Base-by-base conservation (phyloP, 2,329 filamentous ascomycete genomes). In the Xylaria sp. region DNA sequence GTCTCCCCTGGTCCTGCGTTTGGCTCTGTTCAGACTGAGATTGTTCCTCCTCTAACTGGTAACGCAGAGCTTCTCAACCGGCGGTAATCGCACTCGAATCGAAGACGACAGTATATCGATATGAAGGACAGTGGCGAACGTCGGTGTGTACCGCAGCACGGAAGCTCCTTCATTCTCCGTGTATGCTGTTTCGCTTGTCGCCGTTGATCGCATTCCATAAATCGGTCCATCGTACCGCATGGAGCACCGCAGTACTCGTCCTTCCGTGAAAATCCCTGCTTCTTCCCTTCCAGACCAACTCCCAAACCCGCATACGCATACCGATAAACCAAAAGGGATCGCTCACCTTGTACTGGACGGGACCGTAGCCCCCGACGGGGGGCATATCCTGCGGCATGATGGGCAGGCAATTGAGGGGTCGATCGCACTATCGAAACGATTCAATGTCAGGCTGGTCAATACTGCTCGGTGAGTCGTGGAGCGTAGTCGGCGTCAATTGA, bases 351-450 rank as follows among this genome's bases (percentile, higher is more conserved):
- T 97, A 99, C 84, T 99, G 96, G 74, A 99, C 91, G 82, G 95
- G 91, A 81, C 90, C 91, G 83, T 99, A 99, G 87, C 96, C 96
- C 85, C 95, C 96, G 79, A 83, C 81, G 76, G 96, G 96, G 85
- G 96, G 96, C 89, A 99, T 93, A 87, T 99, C 96, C 88, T 98
- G 94, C 85, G 92, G 90, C 95, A 98, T 97, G 79, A 73, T 90
- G 85, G 81, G 69, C 66, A 60, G 81, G 69, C 66, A 60, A 63
- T n/a, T 25, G 20, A 23, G 2, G n/a, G 34, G 18, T 62, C 41
- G 61, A 28, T 7, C 30, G 15, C 25, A 10, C 1, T 34, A n/a
- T 34, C 12, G 20, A 18, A 15, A 9, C 8, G 30, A 30, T 9
- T 36, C 18, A 20, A 56, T 10, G 10, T 13, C 7, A 3, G 30